Evolutionary conservation across 805 yeast species (phyloP).

Genomic region (Geotrichum ghanense): DNA sequence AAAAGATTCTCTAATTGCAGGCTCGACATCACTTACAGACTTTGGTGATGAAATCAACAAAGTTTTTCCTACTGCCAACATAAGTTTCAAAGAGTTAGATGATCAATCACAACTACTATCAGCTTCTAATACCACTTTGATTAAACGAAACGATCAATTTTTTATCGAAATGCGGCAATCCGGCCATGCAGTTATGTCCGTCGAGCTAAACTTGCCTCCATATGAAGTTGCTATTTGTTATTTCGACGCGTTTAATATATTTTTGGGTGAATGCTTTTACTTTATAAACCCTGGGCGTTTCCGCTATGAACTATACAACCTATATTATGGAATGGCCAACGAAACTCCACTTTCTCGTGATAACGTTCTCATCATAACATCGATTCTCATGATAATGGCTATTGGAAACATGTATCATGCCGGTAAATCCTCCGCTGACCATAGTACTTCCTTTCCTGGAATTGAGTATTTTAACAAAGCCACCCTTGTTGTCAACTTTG

Average conservation of each 20-base stretch:
- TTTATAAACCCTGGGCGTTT: slow-evolving; percentile 13
- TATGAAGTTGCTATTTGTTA: slow-evolving; percentile 11
- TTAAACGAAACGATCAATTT: background rate
- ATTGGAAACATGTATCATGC: slow-evolving; percentile 16
- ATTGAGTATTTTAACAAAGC: slow-evolving; percentile 12
- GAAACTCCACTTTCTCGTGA: slow-evolving; percentile 7
- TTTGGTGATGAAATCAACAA: background rate
- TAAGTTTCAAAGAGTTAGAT: background rate
- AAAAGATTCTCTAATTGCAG: background rate
- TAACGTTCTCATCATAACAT: slow-evolving; percentile 10
- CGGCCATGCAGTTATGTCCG: background rate
- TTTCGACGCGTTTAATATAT: slow-evolving; percentile 9
- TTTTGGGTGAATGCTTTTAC: slow-evolving; percentile 14
- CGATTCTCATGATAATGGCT: slow-evolving; percentile 13
- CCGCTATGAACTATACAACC: background rate
- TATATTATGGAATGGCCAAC: slow-evolving; percentile 2
- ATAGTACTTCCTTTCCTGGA: slow-evolving; percentile 10
- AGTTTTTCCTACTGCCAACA: background rate
- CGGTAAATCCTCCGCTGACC: slow-evolving; percentile 3
- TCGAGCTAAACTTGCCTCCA: slow-evolving; percentile 11
- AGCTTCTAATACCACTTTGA: background rate
- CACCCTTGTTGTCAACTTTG: slow-evolving; percentile 4
- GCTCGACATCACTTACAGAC: background rate
- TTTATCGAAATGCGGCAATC: background rate
- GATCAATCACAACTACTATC: background rate